Base-by-base conservation (phyloP, 1,139 yeast species). In the Oligophagozyma castellii region DNA sequence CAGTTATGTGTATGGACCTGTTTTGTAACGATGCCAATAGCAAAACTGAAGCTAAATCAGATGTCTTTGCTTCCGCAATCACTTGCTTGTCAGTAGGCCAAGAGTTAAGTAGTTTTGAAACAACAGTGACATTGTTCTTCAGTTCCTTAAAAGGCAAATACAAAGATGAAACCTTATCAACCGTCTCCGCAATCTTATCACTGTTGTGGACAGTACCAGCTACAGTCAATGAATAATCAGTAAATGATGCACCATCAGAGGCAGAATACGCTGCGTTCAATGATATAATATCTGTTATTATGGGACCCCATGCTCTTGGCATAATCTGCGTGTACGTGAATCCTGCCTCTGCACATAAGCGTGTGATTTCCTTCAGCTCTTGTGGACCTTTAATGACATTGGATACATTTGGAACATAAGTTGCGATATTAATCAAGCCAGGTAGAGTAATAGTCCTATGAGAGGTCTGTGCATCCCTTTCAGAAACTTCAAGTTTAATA, bases 61-160 rank as follows among this genome's bases (percentile, higher is more conserved):
- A 80, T 16, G 92, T 74, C 54, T 73, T 75, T 27, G 96, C 95
- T 58, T 89, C 95, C 27, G 95, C 83, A 42, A 86, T 68, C 39
- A 89, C 79, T 38, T 93, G 92, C 62, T 83, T 84, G 49, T 59
- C 58, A 31, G 66, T 63, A 31, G 95, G 95, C 95, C 95, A 86
- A 26, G 72, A 61, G 39, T 75, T 70, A 44, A 84, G 75, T 46
- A 83, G 92, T 23, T 78, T 67, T 22, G 93, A 73, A 28, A 83
- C 75, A 19, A 78, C 65, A 14, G 86, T 68, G 31, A 86, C 81
- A 48, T 76, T 77, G 38, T 61, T 61, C 29, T 73, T 67, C 49
- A 78, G 69, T 40, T 75, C 81, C 52, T 73, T 75, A 61, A 79
- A 77, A 34, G 93, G 89, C 48, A 84, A 65, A 59, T 71, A 79